phyloP scores from a whole-genome alignment of 1,139 yeast species.

The Blastobotrys malaysiensis region DNA sequence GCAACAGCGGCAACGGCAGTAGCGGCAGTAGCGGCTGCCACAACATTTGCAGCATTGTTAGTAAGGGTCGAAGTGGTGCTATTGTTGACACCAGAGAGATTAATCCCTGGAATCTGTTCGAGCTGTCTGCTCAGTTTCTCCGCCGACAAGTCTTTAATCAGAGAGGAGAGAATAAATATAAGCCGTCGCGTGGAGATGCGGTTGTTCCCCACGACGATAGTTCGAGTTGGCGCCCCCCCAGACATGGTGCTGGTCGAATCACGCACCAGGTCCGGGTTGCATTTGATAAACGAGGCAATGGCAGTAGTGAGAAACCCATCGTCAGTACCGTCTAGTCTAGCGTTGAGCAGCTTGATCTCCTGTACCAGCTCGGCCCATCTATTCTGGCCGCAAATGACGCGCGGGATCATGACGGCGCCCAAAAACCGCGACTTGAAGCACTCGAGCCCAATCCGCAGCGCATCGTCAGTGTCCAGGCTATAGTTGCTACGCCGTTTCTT shows the following conservation, averaged over 20 bases:
- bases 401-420: slow-evolving; percentile 24
- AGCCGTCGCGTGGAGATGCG: slow-evolving; percentile 23
- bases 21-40: not conserved
- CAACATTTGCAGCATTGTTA: not conserved
- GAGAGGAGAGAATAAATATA: slow-evolving; percentile 24
- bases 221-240: slow-evolving; percentile 19
- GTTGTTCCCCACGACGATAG: slow-evolving; percentile 24
- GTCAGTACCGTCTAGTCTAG: slow-evolving; percentile 2
- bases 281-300: slow-evolving; percentile 20
- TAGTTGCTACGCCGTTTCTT: not conserved
- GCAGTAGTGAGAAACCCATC: slow-evolving; percentile 18
- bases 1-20: not conserved
- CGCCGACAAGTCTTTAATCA: slow-evolving; percentile 17
- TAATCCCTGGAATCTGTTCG: not conserved
- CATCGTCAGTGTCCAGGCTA: slow-evolving; percentile 14
- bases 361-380: slow-evolving; percentile 24
- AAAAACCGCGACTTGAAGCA: slow-evolving; percentile 21
- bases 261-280: slow-evolving; percentile 12
- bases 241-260: slow-evolving; percentile 9
- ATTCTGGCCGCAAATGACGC: slow-evolving; percentile 29
- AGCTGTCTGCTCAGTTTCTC: slow-evolving; percentile 1
- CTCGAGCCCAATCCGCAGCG: slow-evolving; percentile 19
- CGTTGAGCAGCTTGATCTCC: slow-evolving; percentile 14
- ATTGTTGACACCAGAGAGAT: not conserved
- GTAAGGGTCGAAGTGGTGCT: not conserved